phyloP scores from a whole-genome alignment of 306 rosid genomes.

The Leucaena leucocephala region DNA sequence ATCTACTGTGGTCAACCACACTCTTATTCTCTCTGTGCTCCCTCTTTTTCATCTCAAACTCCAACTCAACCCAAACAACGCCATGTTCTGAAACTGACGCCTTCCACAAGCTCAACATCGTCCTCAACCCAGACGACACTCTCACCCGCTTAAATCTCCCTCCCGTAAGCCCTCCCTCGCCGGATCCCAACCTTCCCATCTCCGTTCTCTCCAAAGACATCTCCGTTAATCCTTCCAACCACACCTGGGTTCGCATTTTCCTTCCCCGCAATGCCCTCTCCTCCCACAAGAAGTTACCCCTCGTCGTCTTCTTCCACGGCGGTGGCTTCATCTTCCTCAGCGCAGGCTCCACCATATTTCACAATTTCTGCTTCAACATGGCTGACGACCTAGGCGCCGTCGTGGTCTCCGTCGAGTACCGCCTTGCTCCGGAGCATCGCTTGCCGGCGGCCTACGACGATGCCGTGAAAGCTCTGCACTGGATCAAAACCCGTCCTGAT shows the following conservation, averaged over 20 bases:
- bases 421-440: slow-evolving; percentile 39
- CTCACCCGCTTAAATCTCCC: slow-evolving; percentile 9
- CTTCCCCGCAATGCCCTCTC: slow-evolving; percentile 26
- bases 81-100: not conserved
- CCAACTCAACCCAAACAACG: not conserved
- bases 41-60: not conserved
- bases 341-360: slow-evolving; percentile 23
- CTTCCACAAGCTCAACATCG: slow-evolving; percentile 19
- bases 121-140: slow-evolving; percentile 35
- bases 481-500: slow-evolving; percentile 29
- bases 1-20: not conserved
- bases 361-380: slow-evolving; percentile 5
- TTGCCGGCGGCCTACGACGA: slow-evolving; percentile 46
- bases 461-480: slow-evolving; percentile 40
- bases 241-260: slow-evolving; percentile 34
- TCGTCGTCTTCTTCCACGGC: slow-evolving; percentile 42
- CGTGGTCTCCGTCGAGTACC: slow-evolving; percentile 39
- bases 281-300: not conserved
- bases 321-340: slow-evolving; percentile 40
- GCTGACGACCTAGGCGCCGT: slow-evolving; percentile 19
- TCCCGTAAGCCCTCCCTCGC: slow-evolving; percentile 30
- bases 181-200: slow-evolving; percentile 17
- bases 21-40: not conserved
- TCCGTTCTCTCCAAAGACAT: slow-evolving; percentile 42
- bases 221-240: slow-evolving; percentile 36